Base-by-base conservation (phyloP, 495 filamentous ascomycete species). In the Ramalina peruviana region DNA sequence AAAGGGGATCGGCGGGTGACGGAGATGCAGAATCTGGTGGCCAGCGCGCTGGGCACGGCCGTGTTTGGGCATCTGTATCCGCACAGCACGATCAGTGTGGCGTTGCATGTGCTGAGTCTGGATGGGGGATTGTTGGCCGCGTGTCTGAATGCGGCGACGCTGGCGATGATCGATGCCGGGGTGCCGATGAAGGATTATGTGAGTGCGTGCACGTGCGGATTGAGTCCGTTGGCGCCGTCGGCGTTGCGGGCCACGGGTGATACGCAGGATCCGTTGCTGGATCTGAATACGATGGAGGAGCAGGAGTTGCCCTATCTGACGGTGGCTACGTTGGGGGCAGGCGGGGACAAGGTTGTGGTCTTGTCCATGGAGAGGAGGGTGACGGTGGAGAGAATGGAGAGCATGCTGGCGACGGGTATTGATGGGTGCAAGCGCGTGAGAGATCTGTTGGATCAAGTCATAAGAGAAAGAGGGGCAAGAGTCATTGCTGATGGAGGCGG, bases 111-210 rank as follows among this genome's bases (percentile, higher is more conserved):
- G 13, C 78, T 99, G n/a, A 83, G 81, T 0, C 79, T 88, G 50
- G 92, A 99, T 67, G 92, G 92, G 27, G 86, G 85, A 3, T 72
- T 99, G 0, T 81, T 99, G 25, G 88, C 93, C 1, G 79, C 87
- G 0, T 86, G 85, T 16, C 72, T 96, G 55, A 99, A 99, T 58
- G 93, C 92, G 10, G 81, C 85, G 0, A 96, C 90, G 0, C 76
- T 99, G 12, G 92, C 93, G 0, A 79, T 95, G 19, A 80, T 96
- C 43, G 92, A 97, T 60, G 93, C 93, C 3, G 92, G 92, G 26
- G 78, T 99, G 23, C 92, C 93, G 36, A 96, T 96, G 88, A 73
- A 75, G 3, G 87, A 92, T 58, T 89, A 95, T 58, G 72, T 97
- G 0, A 76, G 75, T n/a, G 87, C 88, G 11, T 93, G 86, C 64